These are phyloP conservation scores for Blastobotrys indianensis DNA, from an alignment of 1,139 yeast species.

Conservation along the genomic window DNA sequence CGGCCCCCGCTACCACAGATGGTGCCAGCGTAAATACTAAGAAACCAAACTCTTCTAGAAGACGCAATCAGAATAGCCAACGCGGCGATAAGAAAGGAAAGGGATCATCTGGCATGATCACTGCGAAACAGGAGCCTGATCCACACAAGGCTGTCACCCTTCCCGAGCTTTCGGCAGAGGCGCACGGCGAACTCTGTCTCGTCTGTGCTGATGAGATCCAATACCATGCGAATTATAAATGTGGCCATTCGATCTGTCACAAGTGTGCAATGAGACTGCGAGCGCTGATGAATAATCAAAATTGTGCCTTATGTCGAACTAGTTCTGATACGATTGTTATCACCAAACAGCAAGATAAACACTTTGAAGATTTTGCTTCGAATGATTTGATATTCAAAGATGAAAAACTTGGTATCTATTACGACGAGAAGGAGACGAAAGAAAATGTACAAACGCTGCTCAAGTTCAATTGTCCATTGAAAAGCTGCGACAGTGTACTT, in stretches of 20 bases:
- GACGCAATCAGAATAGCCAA: background rate
- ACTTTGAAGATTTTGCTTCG: slow-evolving; percentile 38
- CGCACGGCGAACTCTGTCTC: slow-evolving; percentile 47
- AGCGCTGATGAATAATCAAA: slow-evolving; percentile 64
- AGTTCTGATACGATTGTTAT: slow-evolving; percentile 56
- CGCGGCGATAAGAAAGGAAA: background rate
- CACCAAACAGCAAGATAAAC: slow-evolving; percentile 44
- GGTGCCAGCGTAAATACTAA: too few relatives aligned
- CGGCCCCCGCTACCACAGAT: background rate
- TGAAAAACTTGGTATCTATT: slow-evolving; percentile 30
- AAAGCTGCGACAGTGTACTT: slow-evolving; percentile 40
- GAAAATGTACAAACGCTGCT: slow-evolving; percentile 49
- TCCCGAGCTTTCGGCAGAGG: background rate
- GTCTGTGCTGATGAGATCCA: slow-evolving; percentile 74
- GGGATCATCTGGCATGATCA: background rate
- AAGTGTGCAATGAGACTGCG: slow-evolving; percentile 77
- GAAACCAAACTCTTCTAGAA: too few relatives aligned
- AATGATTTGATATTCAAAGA: slow-evolving; percentile 33
- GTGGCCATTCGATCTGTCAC: slow-evolving; percentile 83
- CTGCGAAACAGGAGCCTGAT: slow-evolving; percentile 1
- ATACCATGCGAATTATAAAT: slow-evolving; percentile 67
- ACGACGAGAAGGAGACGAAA: slow-evolving; percentile 28
- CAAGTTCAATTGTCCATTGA: slow-evolving; percentile 51
- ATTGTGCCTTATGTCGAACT: slow-evolving; percentile 75
- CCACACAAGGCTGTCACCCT: slow-evolving; percentile 2